Evolutionary conservation across 768 basidiomycete species (phyloP).

Genomic region (Paxillus rubicundulus): DNA sequence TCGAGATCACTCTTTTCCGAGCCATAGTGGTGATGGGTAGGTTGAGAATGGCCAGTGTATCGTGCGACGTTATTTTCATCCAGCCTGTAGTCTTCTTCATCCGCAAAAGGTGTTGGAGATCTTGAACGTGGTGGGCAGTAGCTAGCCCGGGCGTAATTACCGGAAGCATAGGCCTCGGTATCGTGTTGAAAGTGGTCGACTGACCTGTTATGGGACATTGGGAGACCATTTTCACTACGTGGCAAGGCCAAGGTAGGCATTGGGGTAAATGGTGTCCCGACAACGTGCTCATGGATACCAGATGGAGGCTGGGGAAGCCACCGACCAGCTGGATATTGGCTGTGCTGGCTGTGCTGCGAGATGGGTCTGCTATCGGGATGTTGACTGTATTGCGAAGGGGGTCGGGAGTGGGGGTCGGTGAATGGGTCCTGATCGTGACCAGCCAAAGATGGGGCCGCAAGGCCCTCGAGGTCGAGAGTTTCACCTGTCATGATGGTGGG

Average conservation of each 20-base stretch:
- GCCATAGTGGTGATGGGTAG: constrained; percentile 7
- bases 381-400: constrained; percentile 24
- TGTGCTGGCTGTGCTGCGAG: constrained; percentile 39
- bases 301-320: constrained; percentile 25
- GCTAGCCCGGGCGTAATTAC: constrained; percentile 47
- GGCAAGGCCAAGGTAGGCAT: constrained; percentile 7
- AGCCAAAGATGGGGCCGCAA: constrained; percentile 17
- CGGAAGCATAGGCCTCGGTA: constrained; percentile 68
- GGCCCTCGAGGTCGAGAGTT: constrained; percentile 52
- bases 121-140: constrained; percentile 60
- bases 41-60: constrained; percentile 43
- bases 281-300: constrained; percentile 10
- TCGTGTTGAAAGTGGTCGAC: constrained; percentile 65
- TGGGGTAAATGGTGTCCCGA: constrained; percentile 26
- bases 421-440: constrained; percentile 32
- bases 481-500: constrained; percentile 65
- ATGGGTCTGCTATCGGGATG: constrained; percentile 26
- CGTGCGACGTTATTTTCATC: constrained; percentile 56
- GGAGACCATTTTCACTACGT: constrained; percentile 23
- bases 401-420: constrained; percentile 26
- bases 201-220: constrained; percentile 31
- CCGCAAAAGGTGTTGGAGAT: constrained; percentile 72
- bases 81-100: constrained; percentile 69
- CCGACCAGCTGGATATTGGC: constrained; percentile 37
- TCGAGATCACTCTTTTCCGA: constrained; percentile 24